These are phyloP conservation scores for Carex cristatella DNA, from an alignment of 176 grass and related monocot genomes.

Conservation along the genomic window DNA sequence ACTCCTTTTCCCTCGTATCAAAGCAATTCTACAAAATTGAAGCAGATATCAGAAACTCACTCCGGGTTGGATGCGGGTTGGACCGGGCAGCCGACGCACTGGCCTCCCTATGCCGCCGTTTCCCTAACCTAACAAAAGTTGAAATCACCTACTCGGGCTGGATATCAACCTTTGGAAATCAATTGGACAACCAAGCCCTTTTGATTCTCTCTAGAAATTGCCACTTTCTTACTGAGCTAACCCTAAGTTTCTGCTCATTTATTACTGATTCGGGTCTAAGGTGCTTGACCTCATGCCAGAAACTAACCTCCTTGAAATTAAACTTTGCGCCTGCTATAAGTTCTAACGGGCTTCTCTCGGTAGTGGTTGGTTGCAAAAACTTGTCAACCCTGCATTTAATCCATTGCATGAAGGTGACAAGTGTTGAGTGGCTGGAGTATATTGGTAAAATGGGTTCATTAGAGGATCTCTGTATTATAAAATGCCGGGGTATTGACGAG, in stretches of 20 bases:
- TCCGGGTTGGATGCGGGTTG: slow-evolving; percentile 37
- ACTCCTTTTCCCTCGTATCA: slow-evolving; percentile 50
- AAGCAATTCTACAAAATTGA: slow-evolving; percentile 39
- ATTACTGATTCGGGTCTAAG: slow-evolving; percentile 42
- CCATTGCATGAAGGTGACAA: slow-evolving; percentile 40
- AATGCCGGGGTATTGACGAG: slow-evolving; percentile 33
- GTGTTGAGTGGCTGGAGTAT: slow-evolving; percentile 54
- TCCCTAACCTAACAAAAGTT: slow-evolving; percentile 48
- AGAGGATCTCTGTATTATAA: slow-evolving; percentile 35
- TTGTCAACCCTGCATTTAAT: slow-evolving; percentile 47
- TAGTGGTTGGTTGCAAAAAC: slow-evolving; percentile 53
- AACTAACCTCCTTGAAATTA: slow-evolving; percentile 43
- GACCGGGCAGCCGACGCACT: slow-evolving; percentile 39
- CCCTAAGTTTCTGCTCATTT: slow-evolving; percentile 57
- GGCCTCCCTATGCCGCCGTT: slow-evolving; percentile 30
- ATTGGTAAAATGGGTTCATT: slow-evolving; percentile 44
- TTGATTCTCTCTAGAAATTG: slow-evolving; percentile 41
- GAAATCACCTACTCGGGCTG: slow-evolving; percentile 66
- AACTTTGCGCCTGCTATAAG: slow-evolving; percentile 35
- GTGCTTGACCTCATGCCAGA: slow-evolving; percentile 36
- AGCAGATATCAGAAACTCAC: slow-evolving; percentile 35
- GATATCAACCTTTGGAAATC: slow-evolving; percentile 33
- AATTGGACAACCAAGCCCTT: slow-evolving; percentile 48
- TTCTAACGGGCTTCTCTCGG: slow-evolving; percentile 38
- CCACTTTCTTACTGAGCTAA: slow-evolving; percentile 37